phyloP scores from a whole-genome alignment of 1,139 yeast genomes.

The Martiniozyma asiatica region DNA sequence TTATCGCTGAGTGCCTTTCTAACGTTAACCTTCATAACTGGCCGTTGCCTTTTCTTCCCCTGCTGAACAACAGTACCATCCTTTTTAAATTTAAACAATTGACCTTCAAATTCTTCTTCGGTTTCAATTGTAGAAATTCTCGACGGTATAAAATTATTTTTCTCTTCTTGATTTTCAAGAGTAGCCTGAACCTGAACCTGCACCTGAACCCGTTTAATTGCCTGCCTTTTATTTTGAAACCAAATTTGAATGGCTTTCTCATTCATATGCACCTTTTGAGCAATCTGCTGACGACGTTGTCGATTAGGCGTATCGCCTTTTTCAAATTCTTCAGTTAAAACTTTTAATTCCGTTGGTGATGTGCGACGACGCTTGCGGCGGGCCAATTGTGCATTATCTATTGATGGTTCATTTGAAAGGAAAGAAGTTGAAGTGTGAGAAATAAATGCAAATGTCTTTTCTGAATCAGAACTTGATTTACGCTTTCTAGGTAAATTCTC shows the following conservation, averaged over 20 bases:
- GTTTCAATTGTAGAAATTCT: no score
- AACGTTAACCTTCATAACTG: no score
- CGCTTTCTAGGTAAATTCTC: constrained; percentile 3
- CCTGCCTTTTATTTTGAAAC: constrained; percentile 94
- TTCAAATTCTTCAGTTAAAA: constrained; percentile 69
- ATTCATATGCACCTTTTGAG: constrained; percentile 75
- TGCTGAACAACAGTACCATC: no score
- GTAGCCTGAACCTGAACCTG: no score
- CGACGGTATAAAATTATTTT: no score
- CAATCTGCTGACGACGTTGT: constrained; percentile 61
- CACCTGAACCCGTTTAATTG: constrained; percentile 43
- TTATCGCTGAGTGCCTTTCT: no score
- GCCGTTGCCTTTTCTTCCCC: no score
- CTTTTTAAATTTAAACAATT: no score
- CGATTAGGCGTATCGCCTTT: constrained; percentile 75
- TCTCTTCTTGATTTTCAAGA: no score
- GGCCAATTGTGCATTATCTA: constrained; percentile 82
- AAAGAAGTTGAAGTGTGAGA: constrained; percentile 84
- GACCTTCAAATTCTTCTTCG: no score
- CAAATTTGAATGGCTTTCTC: constrained; percentile 96
- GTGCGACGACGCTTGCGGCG: constrained; percentile 94
- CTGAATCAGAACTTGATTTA: constrained; percentile 11
- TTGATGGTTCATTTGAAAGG: constrained; percentile 60
- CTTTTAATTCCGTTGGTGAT: constrained; percentile 70
- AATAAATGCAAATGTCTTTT: constrained; percentile 69